Conservation (phyloP, 73 alveolate genomes). For the Uronychia binucleata region DNA sequence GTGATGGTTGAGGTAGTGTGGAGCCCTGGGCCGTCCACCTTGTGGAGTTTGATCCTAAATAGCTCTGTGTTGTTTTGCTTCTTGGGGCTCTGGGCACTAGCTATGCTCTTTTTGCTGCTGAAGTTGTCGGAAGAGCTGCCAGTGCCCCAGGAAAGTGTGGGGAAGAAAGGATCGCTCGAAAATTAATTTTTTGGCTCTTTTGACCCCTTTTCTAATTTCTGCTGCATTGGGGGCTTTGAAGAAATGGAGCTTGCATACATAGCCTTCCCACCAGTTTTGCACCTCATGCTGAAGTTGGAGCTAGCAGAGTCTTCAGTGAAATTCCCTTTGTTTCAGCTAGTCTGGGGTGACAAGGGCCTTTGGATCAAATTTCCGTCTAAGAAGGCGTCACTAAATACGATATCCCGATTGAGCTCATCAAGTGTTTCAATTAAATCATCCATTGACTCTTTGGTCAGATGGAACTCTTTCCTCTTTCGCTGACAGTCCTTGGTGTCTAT, state of each 20-base stretch:
- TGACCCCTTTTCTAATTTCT: background rate
- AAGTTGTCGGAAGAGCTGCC: background rate
- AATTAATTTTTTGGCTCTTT: background rate
- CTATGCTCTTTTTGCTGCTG: background rate
- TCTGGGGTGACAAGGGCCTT: background rate
- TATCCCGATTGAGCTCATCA: background rate
- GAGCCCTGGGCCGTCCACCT: too few relatives aligned
- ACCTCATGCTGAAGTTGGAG: background rate
- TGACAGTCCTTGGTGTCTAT: too few relatives aligned
- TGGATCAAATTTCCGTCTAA: background rate
- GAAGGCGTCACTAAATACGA: background rate
- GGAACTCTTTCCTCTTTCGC: background rate
- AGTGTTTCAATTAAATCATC: background rate
- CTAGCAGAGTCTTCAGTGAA: background rate
- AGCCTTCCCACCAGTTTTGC: background rate
- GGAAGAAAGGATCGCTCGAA: background rate
- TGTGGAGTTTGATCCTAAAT: background rate
- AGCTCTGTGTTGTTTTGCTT: background rate
- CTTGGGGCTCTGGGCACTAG: background rate
- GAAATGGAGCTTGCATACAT: too few relatives aligned
- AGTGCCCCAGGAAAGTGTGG: background rate
- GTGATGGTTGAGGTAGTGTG: too few relatives aligned
- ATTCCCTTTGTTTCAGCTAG: background rate
- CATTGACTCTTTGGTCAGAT: background rate
- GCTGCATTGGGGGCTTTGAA: background rate